phyloP scores from a whole-genome alignment of 768 basidiomycete species.

The Auriscalpium microsporum region DNA sequence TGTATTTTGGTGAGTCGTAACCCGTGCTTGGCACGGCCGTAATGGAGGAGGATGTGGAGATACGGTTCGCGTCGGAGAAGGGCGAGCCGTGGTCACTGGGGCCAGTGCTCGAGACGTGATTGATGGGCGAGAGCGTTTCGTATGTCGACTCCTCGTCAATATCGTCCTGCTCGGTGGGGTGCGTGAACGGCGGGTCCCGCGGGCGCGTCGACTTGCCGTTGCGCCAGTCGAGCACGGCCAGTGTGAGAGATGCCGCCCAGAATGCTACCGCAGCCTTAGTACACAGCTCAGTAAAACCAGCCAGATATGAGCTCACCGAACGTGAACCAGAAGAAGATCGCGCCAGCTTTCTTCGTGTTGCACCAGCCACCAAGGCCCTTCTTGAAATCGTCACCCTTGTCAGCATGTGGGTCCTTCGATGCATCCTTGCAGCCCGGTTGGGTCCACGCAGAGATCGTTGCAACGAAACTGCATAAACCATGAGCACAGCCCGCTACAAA shows the following conservation, averaged over 20 bases:
- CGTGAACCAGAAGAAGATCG: slow-evolving; percentile 83
- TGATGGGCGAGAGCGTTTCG: slow-evolving; percentile 37
- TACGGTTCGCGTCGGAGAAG: slow-evolving; percentile 49
- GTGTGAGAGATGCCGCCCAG: slow-evolving; percentile 62
- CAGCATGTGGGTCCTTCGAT: slow-evolving; percentile 70
- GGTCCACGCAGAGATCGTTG: slow-evolving; percentile 82
- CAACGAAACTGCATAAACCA: slow-evolving; percentile 45
- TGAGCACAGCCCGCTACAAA: slow-evolving; percentile 9
- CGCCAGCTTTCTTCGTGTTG: slow-evolving; percentile 84
- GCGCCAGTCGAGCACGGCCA: slow-evolving; percentile 72
- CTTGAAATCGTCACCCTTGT: slow-evolving; percentile 53
- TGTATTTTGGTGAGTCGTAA: slow-evolving; percentile 20
- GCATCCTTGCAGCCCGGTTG: slow-evolving; percentile 84
- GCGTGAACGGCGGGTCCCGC: slow-evolving; percentile 71
- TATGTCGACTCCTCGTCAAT: slow-evolving; percentile 48
- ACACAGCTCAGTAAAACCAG: neutral
- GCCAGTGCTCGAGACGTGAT: slow-evolving; percentile 18
- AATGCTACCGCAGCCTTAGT: slow-evolving; percentile 39
- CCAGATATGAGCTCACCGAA: slow-evolving; percentile 44
- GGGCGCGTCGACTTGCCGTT: slow-evolving; percentile 45
- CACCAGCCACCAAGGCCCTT: slow-evolving; percentile 76
- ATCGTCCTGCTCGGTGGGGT: slow-evolving; percentile 43
- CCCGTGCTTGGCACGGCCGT: slow-evolving; percentile 21
- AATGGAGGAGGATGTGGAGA: slow-evolving; percentile 28
- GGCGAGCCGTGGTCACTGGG: slow-evolving; percentile 23